Conservation (phyloP, 495 filamentous ascomycete genomes). For the Podospora didyma region DNA sequence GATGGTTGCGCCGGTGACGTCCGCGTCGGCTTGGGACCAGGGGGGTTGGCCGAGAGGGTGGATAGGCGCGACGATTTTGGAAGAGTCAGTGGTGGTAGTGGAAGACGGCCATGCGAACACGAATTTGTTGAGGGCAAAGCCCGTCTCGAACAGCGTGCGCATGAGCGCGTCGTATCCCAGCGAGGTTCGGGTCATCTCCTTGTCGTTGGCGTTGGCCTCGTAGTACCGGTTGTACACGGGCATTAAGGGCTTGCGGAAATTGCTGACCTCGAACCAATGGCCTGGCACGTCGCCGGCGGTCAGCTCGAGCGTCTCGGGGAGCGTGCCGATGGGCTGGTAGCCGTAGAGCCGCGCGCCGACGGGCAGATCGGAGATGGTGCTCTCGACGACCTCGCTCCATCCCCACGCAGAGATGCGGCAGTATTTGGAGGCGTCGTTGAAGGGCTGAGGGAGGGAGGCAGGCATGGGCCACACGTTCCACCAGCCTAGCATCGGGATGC, state of each 20-base stretch:
- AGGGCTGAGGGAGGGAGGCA: constrained; percentile 44
- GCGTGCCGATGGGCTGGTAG: constrained; percentile 39
- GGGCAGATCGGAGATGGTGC: constrained; percentile 30
- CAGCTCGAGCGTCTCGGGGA: constrained; percentile 26
- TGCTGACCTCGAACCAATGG: constrained; percentile 39
- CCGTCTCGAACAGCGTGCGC: constrained; percentile 40
- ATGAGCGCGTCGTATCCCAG: constrained; percentile 36
- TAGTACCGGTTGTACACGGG: constrained; percentile 52
- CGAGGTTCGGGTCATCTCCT: constrained; percentile 8
- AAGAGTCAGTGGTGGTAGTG: background rate
- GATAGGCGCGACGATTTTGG: background rate
- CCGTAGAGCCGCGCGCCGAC: constrained; percentile 33
- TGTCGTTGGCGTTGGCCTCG: background rate
- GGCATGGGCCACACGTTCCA: constrained; percentile 36
- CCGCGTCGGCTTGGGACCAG: constrained; percentile 44
- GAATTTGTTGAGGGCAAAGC: constrained; percentile 44
- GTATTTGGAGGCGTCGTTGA: constrained; percentile 44
- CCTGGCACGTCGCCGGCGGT: constrained; percentile 19
- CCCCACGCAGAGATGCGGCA: constrained; percentile 57
- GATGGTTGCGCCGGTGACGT: constrained; percentile 38
- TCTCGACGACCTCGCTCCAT: constrained; percentile 47
- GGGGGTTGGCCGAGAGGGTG: constrained; percentile 24
- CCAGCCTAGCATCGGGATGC: constrained; percentile 39
- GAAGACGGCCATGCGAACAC: constrained; percentile 37
- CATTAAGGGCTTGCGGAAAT: constrained; percentile 41